Evolutionary conservation across 2,329 filamentous ascomycete species (phyloP), one percentile per base, ranked within the genome.

Genomic region (Fusarium chlamydosporum): DNA sequence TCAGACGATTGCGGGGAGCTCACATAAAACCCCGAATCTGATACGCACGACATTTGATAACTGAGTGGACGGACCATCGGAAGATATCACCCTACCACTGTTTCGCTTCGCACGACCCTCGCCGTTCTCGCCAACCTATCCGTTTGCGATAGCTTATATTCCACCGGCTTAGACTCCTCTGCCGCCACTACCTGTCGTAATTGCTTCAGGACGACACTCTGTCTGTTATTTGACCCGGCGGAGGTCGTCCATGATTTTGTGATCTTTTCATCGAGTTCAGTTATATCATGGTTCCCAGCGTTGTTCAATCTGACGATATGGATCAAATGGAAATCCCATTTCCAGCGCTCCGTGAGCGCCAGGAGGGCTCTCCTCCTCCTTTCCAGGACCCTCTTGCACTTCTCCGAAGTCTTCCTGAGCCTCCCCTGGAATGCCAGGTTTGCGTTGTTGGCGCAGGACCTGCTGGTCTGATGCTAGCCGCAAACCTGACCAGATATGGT

Each of bases 401-500:
- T 48, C 79, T 86, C 27, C 78, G 82, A 70, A 85, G 81, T 75
- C 80, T 83, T 69, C 83, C 81, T 54, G 80, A 83, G 67, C 77
- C 81, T n/a, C 81, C 82, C 16, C 75, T 80, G 33, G 79, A 81
- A 68, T 81, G 80, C 46, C 80, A 83, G 68, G 84, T 85, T 33
- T 84, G 84, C 68, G 80, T 88, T 52, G 83, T 88, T 56, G 85
- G 85, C 62, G 85, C 85, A 51, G 85, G 85, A 15, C 85, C 85
- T 4, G 84, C 85, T 15, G 85, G 85, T 60, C 79, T 88, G 59
- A 87, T 87, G 84, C 77, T 86, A 68, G 84, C 82, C 52, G 80
- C 81, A 68, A 83, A 83, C 68, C 81, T 93, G 35, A 85, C 86
- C 18, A 84, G 90, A 10, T 91, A 87, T 72, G 91, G 90, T 15